These are phyloP conservation scores for Actinidia arguta DNA, from an alignment of 179 eudicot genomes.

Conservation along the genomic window DNA sequence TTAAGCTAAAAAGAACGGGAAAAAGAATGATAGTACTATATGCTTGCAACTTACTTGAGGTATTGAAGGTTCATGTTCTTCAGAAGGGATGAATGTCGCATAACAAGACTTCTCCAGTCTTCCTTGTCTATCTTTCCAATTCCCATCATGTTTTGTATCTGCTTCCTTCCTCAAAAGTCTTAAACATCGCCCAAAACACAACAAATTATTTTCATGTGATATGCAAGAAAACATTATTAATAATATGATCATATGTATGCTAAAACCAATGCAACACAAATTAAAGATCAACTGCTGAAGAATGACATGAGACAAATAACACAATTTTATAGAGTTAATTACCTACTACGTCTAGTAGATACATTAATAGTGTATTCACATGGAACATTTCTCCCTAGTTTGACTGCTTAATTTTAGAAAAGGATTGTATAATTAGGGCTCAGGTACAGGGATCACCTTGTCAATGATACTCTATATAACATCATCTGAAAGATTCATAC, in stretches of 20 bases:
- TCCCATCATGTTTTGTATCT: constrained; percentile 99
- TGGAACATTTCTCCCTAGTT: neutral
- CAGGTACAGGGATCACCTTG: constrained; percentile 67
- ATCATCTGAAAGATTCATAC: constrained; percentile 97
- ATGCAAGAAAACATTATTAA: no score
- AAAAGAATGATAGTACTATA: neutral
- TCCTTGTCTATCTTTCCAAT: constrained; percentile 98
- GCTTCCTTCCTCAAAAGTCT: constrained; percentile 99
- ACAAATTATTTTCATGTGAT: neutral
- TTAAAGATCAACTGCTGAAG: no score
- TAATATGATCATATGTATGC: no score
- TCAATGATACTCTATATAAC: constrained; percentile 96
- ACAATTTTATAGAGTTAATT: neutral
- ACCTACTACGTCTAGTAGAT: neutral
- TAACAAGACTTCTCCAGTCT: constrained; percentile 94
- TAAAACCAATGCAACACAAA: no score
- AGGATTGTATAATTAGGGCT: no score
- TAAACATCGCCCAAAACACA: constrained; percentile 27
- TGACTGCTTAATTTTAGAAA: neutral
- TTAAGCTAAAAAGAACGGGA: neutral
- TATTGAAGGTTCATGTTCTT: constrained; percentile 98
- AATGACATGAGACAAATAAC: neutral
- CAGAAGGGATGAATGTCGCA: constrained; percentile 85
- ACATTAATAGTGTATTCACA: neutral
- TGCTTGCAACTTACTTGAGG: constrained; percentile 84